Percentiles rank a stretch among this genome's conserved stretches.
Conservation (phyloP, 1,139 yeast genomes). For the Wickerhamomyces sp. region DNA sequence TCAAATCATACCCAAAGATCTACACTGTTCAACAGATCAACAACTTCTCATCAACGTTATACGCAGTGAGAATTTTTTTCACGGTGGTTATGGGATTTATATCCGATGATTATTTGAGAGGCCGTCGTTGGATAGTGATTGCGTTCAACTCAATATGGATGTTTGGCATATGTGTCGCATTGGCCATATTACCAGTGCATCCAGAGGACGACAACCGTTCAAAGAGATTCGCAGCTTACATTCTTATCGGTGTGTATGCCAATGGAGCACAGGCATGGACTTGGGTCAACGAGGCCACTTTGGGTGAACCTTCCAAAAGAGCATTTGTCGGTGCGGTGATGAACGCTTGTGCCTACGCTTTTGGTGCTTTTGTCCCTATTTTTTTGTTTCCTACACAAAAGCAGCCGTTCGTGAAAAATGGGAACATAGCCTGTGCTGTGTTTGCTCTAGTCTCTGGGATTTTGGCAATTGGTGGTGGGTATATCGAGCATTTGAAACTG, state of each 20-base stretch:
- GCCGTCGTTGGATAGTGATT: conserved; percentile 21
- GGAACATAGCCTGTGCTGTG: conserved; percentile 13
- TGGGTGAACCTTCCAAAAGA: conserved; percentile 20
- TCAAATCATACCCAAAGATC: conserved; percentile 18
- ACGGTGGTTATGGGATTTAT: conserved; percentile 22
- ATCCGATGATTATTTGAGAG: conserved; percentile 21
- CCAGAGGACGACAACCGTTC: conserved; percentile 15
- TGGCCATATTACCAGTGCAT: conserved; percentile 22
- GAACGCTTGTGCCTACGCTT: conserved; percentile 17
- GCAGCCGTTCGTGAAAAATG: conserved; percentile 16
- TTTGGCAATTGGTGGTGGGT: conserved; percentile 8
- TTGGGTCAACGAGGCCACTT: conserved; percentile 23
- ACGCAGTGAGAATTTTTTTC: conserved; percentile 25
- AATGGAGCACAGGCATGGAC: conserved; percentile 24
- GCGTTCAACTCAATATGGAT: conserved; percentile 6
- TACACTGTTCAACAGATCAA: conserved; percentile 27
- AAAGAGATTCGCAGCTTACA: conserved; percentile 23
- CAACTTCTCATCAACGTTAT: conserved; percentile 28
- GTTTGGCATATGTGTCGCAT: conserved; percentile 9
- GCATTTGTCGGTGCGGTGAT: conserved; percentile 20
- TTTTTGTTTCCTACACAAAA: conserved; percentile 14
- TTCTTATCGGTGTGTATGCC: conserved; percentile 20
- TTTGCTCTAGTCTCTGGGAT: conserved; percentile 3
- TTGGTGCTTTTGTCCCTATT: conserved; percentile 17
- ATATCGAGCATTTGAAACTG: conserved; percentile 8